These are phyloP conservation scores for Metschnikowia lochheadii DNA, from an alignment of 805 yeast species.

Conservation along the genomic window DNA sequence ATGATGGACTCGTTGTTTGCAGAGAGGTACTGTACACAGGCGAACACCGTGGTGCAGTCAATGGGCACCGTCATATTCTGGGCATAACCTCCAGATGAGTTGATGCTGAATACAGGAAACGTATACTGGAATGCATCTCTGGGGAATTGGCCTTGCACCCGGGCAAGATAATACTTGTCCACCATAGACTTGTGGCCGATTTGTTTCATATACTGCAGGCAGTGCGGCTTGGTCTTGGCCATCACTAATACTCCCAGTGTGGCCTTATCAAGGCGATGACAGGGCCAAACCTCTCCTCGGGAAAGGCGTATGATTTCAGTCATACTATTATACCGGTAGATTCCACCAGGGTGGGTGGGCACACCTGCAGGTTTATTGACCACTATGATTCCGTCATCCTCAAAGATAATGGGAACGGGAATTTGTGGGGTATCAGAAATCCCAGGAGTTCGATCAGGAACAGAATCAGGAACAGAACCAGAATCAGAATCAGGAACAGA, in stretches of 20 bases:
- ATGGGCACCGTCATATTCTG: constrained; percentile 19
- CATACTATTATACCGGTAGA: constrained; percentile 40
- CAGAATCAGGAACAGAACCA: no score
- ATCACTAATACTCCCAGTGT: constrained; percentile 50
- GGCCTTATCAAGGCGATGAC: constrained; percentile 48
- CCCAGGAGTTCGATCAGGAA: background rate
- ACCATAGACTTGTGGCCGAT: constrained; percentile 25
- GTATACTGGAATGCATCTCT: constrained; percentile 20
- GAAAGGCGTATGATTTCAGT: constrained; percentile 39
- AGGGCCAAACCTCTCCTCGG: constrained; percentile 32
- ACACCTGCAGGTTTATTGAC: constrained; percentile 51
- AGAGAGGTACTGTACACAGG: constrained; percentile 25
- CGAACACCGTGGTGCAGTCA: constrained; percentile 33
- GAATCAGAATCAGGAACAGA: no score
- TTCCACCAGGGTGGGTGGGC: constrained; percentile 52
- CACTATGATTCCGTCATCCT: constrained; percentile 38
- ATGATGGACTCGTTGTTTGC: constrained; percentile 40
- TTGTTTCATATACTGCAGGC: constrained; percentile 27
- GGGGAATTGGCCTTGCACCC: constrained; percentile 42
- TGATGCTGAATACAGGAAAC: constrained; percentile 40
- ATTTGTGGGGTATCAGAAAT: no score
- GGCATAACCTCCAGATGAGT: constrained; percentile 28
- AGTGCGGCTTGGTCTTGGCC: constrained; percentile 33
- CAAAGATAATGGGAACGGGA: constrained; percentile 19
- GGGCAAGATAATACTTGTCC: constrained; percentile 45